Percentiles rank a stretch among this genome's conserved stretches.
These are phyloP conservation scores for Floccularia luteovirens DNA, from an alignment of 768 basidiomycete species.

Conservation along the genomic window DNA sequence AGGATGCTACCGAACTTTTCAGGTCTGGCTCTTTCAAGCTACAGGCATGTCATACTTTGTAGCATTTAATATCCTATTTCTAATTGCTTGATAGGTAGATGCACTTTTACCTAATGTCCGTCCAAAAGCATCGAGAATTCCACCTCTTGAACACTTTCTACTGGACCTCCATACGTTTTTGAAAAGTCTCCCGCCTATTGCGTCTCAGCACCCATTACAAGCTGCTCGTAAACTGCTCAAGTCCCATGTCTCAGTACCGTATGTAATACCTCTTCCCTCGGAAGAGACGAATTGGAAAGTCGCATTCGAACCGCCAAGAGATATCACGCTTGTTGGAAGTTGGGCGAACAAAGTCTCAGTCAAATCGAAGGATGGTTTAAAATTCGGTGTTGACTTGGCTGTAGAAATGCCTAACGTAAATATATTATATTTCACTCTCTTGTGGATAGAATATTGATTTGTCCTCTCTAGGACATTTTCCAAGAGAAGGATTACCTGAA, in stretches of 20 bases:
- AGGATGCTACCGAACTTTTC: constrained; percentile 69
- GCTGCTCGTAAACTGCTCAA: constrained; percentile 50
- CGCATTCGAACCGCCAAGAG: constrained; percentile 67
- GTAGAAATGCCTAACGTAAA: constrained; percentile 83
- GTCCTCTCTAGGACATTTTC: constrained; percentile 62
- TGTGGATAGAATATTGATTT: constrained; percentile 8
- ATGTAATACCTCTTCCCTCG: constrained; percentile 59
- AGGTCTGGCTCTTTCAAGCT: constrained; percentile 79
- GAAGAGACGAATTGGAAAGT: constrained; percentile 88
- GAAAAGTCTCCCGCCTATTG: constrained; percentile 44
- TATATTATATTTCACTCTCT: constrained; percentile 5
- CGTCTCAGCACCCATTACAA: constrained; percentile 57
- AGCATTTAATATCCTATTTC: neutral
- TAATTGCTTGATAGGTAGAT: constrained; percentile 52
- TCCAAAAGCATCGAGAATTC: constrained; percentile 49
- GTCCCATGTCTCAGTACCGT: constrained; percentile 57
- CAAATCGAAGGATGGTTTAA: constrained; percentile 56
- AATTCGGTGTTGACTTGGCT: constrained; percentile 72
- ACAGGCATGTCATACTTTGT: constrained; percentile 40
- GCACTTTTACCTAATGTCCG: constrained; percentile 71
- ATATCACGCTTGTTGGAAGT: constrained; percentile 76
- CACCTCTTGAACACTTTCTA: constrained; percentile 64
- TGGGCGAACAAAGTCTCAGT: constrained; percentile 78
- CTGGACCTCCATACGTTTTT: constrained; percentile 62
- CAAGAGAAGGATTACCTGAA: constrained; percentile 95